phyloP scores from a whole-genome alignment of 208 protist genomes.

The Wallacemonas collosoma region DNA sequence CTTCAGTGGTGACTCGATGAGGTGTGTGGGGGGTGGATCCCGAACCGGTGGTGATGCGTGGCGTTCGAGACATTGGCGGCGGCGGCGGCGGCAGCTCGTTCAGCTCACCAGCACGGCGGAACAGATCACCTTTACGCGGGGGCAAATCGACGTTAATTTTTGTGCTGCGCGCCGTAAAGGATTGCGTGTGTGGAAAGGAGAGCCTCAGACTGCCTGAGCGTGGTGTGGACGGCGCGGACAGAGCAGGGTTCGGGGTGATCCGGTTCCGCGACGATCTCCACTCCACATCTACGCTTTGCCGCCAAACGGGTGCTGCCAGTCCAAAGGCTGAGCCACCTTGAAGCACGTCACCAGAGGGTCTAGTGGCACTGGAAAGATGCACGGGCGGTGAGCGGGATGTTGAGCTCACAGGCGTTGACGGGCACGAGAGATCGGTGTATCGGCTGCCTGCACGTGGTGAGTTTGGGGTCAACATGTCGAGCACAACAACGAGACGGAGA shows the following conservation, averaged over 20 bases:
- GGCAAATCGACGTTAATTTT: conserved; percentile 9
- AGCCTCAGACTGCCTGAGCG: conserved; percentile 10
- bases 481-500: too few species aligned
- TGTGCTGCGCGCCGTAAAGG: background rate
- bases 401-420: background rate
- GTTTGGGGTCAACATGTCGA: background rate
- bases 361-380: background rate
- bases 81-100: conserved; percentile 2
- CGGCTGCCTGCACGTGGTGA: conserved; percentile 2
- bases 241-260: conserved; percentile 7
- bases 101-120: conserved; percentile 13
- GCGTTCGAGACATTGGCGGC: background rate
- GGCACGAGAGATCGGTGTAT: conserved; percentile 1
- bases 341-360: conserved; percentile 6
- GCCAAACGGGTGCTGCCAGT: background rate
- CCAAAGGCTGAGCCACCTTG: conserved; percentile 11
- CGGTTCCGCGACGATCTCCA: conserved; percentile 1
- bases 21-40: background rate
- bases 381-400: background rate
- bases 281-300: background rate
- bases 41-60: background rate
- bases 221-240: conserved; percentile 9
- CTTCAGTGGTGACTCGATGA: too few species aligned
- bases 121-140: conserved; percentile 9
- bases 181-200: conserved; percentile 1